Evolutionary conservation across 108 stramenopile genomes (phyloP).

Genomic region (Stephanodiscus minutulus): DNA sequence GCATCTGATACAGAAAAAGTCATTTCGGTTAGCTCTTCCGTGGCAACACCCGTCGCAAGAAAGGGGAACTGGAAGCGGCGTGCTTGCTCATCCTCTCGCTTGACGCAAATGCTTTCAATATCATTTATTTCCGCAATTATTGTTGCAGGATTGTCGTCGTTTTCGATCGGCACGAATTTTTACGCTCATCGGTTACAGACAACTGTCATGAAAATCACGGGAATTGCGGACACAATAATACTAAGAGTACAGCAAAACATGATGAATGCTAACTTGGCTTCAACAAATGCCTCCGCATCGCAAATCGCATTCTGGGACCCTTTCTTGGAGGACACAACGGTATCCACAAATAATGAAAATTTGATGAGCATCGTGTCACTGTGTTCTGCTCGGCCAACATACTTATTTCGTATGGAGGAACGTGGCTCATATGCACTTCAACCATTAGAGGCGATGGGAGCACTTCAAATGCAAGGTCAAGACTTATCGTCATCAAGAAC

Average conservation of each 20-base stretch:
- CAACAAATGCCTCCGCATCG: slow-evolving; percentile 1
- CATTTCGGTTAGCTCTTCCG: slow-evolving; percentile 8
- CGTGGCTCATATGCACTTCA: slow-evolving; percentile 8
- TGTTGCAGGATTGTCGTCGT: slow-evolving; percentile 9
- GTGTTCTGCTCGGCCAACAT: slow-evolving; percentile 7
- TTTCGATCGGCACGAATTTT: slow-evolving; percentile 9
- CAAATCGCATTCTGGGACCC: slow-evolving; percentile 19
- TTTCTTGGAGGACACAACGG: background rate
- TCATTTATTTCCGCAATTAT: slow-evolving; percentile 8
- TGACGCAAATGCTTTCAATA: background rate
- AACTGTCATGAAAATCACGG: slow-evolving; percentile 19
- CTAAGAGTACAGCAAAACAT: slow-evolving; percentile 5
- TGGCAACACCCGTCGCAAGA: slow-evolving; percentile 1
- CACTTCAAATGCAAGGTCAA: slow-evolving; percentile 9
- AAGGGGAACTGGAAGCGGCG: background rate
- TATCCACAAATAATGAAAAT: background rate
- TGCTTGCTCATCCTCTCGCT: background rate
- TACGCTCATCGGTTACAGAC: slow-evolving; percentile 9
- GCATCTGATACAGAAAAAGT: slow-evolving; percentile 12
- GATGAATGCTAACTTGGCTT: slow-evolving; percentile 9
- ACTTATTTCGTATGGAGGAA: slow-evolving; percentile 5
- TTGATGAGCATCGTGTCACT: slow-evolving; percentile 11
- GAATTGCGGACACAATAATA: background rate
- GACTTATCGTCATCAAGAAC: background rate
- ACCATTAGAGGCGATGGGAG: background rate